Evolutionary conservation across 768 basidiomycete species (phyloP), one percentile per base, ranked within the genome.

Genomic region (Roridomyces roridus): DNA sequence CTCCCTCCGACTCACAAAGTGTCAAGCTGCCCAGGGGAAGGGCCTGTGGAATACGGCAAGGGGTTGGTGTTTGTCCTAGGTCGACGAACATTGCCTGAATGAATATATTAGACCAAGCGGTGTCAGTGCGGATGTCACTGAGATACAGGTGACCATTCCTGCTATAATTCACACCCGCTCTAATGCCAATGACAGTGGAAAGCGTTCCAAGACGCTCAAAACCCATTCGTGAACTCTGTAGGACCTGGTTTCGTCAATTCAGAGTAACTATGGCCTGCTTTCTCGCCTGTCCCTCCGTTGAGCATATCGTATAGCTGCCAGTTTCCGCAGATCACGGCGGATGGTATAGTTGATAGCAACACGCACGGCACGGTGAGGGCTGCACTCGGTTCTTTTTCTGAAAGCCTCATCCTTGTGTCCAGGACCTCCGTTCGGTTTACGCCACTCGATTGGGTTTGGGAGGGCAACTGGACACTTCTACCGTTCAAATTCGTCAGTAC

Each of bases 391-490:
- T 29, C 35, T 26, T 29, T 37, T 26, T 11, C 8, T 31, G 25
- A 20, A 24, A 14, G 21, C 18, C 26, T 34, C n/a, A 21, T 9
- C n/a, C 26, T 18, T 15, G 31, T 34, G 15, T 43, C 18, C 51
- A 77, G 73, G 80, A 82, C 63, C 73, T 83, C 18, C 76, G 77
- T 5, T 57, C 59, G 0, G 80, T 82, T 4, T 83, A 83, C 58
- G 77, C 74, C 5, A 57, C 66, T 9, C 76, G 72, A 24, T 69
- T 83, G 10, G 72, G 72, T 3, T 71, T 82, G n/a, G 54, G 67
- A 11, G 34, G 67, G 2, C 55, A 31, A 10, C 66, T 77, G 28
- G 74, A 80, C 51, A 46, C 76, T 0, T 63, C 67, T 0, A 65
- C 58, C n/a, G 68, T 67, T 20, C 68, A 66, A 52, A 73, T 83